Evolutionary conservation across 805 yeast genomes (phyloP).

Genomic region (Candida adriatica): DNA sequence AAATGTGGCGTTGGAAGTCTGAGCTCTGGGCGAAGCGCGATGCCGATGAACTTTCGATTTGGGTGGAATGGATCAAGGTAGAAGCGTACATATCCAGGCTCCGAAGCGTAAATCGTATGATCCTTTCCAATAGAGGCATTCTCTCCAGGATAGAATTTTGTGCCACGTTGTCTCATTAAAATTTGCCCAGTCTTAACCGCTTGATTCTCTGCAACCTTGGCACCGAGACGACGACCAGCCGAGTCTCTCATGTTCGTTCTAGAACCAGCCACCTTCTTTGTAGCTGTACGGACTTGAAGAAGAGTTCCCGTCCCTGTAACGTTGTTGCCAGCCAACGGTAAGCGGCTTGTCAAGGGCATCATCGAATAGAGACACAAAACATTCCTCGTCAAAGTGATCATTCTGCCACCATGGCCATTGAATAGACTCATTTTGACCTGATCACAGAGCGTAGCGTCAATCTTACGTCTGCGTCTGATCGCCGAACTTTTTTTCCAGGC

Average conservation of each 20-base stretch:
- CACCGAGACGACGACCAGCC: slow-evolving; percentile 89
- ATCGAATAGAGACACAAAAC: slow-evolving; percentile 14
- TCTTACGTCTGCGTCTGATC: too few relatives aligned
- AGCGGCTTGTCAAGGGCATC: too few relatives aligned
- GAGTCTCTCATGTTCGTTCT: slow-evolving; percentile 90
- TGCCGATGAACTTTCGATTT: slow-evolving; percentile 81
- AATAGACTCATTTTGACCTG: too few relatives aligned
- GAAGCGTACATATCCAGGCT: slow-evolving; percentile 89
- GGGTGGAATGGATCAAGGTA: slow-evolving; percentile 97
- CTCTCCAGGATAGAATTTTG: slow-evolving; percentile 90
- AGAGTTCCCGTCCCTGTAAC: slow-evolving; percentile 7
- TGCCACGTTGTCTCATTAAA: slow-evolving; percentile 90
- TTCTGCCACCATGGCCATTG: too few relatives aligned
- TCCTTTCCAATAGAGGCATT: slow-evolving; percentile 87
- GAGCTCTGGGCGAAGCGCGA: slow-evolving; percentile 59
- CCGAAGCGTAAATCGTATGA: slow-evolving; percentile 84
- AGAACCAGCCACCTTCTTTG: slow-evolving; percentile 94
- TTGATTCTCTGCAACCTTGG: slow-evolving; percentile 76
- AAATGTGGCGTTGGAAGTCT: slow-evolving; percentile 85
- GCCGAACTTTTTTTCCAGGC: too few relatives aligned
- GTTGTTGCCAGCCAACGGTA: slow-evolving; percentile 7
- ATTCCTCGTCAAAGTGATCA: slow-evolving; percentile 9
- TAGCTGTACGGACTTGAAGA: slow-evolving; percentile 70
- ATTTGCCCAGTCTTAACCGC: slow-evolving; percentile 77
- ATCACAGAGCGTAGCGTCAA: too few relatives aligned